Conservation (phyloP, 1,284 basidiomycete genomes). For the Leccinum pallidistipes region DNA sequence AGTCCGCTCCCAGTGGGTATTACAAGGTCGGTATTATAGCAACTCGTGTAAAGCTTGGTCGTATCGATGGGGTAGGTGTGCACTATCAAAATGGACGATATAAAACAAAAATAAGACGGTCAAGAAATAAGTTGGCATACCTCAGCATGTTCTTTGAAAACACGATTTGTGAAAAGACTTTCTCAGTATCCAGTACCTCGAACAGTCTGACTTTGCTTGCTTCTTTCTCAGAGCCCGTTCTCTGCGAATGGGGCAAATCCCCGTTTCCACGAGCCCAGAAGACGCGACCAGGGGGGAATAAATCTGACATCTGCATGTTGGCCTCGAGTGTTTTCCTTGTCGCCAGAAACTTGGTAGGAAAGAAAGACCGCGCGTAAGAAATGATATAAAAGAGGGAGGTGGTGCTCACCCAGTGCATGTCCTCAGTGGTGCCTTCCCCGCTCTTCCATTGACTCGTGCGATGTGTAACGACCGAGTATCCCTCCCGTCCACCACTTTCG, state of each 20-base stretch:
- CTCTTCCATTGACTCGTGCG: constrained; percentile 60
- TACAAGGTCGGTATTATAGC: constrained; percentile 35
- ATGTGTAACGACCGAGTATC: constrained; percentile 60
- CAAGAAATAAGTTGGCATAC: constrained; percentile 37
- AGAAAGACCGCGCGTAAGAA: neutral
- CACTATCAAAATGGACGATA: constrained; percentile 36
- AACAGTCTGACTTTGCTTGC: constrained; percentile 61
- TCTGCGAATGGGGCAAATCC: constrained; percentile 54
- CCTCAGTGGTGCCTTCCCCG: constrained; percentile 51
- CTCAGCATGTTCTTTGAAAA: constrained; percentile 82
- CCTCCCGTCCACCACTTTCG: constrained; percentile 45
- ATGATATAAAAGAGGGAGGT: constrained; percentile 4
- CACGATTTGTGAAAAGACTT: constrained; percentile 78
- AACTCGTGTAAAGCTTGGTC: constrained; percentile 66
- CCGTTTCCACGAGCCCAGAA: constrained; percentile 75
- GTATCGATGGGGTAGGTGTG: constrained; percentile 68
- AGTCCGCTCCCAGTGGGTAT: neutral
- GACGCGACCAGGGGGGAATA: constrained; percentile 79
- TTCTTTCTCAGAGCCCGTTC: constrained; percentile 20
- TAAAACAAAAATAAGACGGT: neutral
- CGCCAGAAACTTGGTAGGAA: constrained; percentile 58
- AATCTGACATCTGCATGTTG: constrained; percentile 74
- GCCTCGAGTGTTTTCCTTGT: constrained; percentile 82
- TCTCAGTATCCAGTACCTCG: constrained; percentile 71
- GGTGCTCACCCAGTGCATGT: constrained; percentile 64